These are phyloP conservation scores for Ascochyta koolunga DNA, from an alignment of 2,329 filamentous ascomycete species.

Conservation along the genomic window DNA sequence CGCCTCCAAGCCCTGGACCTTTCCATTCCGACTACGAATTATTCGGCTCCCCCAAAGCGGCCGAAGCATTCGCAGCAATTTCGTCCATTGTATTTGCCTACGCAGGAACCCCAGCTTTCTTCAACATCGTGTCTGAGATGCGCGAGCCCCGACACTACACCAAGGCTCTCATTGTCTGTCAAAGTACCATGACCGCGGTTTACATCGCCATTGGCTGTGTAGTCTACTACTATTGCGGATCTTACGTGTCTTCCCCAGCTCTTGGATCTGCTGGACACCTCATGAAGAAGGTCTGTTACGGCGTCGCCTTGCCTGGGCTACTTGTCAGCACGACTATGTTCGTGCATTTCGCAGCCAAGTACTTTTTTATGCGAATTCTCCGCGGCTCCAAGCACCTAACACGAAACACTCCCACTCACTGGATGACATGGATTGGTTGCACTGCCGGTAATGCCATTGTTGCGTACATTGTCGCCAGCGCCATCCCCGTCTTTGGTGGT, in stretches of 20 bases:
- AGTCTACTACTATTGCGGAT: constrained; percentile 71
- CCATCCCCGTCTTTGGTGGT: constrained; percentile 37
- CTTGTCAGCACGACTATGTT: constrained; percentile 33
- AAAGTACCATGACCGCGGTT: constrained; percentile 63
- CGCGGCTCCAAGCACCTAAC: constrained; percentile 69
- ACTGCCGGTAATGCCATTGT: constrained; percentile 24
- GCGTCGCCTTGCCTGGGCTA: constrained; percentile 64
- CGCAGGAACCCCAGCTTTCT: constrained; percentile 69
- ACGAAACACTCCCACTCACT: constrained; percentile 32
- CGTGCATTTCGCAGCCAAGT: constrained; percentile 34
- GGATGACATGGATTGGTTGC: constrained; percentile 33
- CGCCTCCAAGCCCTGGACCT: constrained; percentile 24
- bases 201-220: constrained; percentile 71
- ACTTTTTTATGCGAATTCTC: constrained; percentile 69
- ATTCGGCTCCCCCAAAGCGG: constrained; percentile 20
- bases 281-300: constrained; percentile 70
- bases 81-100: constrained; percentile 35
- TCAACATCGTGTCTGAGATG: constrained; percentile 70
- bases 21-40: constrained; percentile 31
- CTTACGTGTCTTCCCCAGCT: constrained; percentile 67
- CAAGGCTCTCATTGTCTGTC: constrained; percentile 63
- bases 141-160: constrained; percentile 65
- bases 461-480: constrained; percentile 33
- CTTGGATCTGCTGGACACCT: constrained; percentile 64
- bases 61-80: constrained; percentile 27